Evolutionary conservation across 352 stramenopile species (phyloP), one percentile per base, ranked within the genome.

Genomic region (Phytophthora sansomeana): DNA sequence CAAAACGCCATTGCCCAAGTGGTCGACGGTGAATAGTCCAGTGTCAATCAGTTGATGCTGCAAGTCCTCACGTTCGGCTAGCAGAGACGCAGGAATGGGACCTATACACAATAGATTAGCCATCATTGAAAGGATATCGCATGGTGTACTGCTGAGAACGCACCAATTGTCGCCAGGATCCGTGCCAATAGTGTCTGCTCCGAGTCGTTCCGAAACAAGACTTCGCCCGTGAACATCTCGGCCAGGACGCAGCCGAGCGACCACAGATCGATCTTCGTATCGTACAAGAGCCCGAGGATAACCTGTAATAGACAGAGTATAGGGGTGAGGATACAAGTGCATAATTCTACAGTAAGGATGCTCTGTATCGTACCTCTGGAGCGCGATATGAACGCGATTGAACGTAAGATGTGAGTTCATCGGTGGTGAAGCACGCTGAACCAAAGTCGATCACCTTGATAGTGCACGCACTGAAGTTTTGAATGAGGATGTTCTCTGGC

Each of bases 381-480:
- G 92, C 95, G 24, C 97, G 89, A 86, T 99, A 99, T 56, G 98
- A 99, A 24, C 97, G 86, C 21, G 90, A 98, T 69, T 99, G 97
- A 41, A 99, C 98, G 77, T 99, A 99, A 4, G 94, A 97, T 52
- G 98, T 98, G 51, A 98, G 87, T 24, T 97, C 95, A 57, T 98
- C 96, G 36, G 96, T 95, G 42, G 89, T 91, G 51, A 97, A 95
- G 85, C 97, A 99, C 1, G 92, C 97, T 2, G 90, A 98, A 11
- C 97, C 98, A 87, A 99, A 99, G 78, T 99, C 98, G 72, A 99
- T 99, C 16, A 99, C 85, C 91, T 95, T 77, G 63, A 99, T 90
- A 8, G 85, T 92, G 72, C 92, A 98, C 78, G 85, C 75, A 96
- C 77, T 78, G 96, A 92, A 90, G 69, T 87, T 92, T 69, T 81